Percentiles rank a stretch among this genome's conserved stretches.
Evolutionary conservation across 768 basidiomycete species (phyloP).

Genomic region (Russula olivacea): DNA sequence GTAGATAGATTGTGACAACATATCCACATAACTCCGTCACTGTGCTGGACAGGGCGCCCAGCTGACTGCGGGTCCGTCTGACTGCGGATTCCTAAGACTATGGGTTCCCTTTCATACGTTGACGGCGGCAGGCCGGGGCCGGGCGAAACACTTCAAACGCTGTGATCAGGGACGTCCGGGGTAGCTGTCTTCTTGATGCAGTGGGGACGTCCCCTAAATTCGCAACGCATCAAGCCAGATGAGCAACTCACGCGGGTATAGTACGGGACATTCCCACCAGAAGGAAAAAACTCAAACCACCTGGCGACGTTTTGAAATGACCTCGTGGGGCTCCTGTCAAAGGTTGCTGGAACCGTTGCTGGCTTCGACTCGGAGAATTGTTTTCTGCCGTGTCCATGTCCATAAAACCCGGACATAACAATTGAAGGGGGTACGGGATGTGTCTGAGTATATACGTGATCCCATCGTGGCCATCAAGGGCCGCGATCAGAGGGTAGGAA

Average conservation of each 20-base stretch:
- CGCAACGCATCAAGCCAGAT: no score
- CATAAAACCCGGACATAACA: not conserved
- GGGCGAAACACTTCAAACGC: no score
- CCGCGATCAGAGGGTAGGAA: not conserved
- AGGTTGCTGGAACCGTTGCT: not conserved
- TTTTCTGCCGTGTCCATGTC: not conserved
- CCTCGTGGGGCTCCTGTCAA: not conserved
- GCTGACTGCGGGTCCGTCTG: no score
- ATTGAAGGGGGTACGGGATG: not conserved
- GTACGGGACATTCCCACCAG: no score
- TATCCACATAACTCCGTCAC: no score
- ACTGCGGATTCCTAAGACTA: no score
- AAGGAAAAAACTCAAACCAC: not conserved
- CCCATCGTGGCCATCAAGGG: not conserved
- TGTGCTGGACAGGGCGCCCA: no score
- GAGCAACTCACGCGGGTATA: no score
- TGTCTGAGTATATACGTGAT: not conserved
- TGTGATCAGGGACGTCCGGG: not conserved
- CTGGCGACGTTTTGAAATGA: not conserved
- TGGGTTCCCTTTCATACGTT: not conserved
- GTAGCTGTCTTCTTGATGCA: not conserved
- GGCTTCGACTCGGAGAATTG: not conserved
- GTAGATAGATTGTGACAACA: no score
- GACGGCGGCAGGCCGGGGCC: not conserved
- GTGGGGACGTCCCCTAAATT: no score